Percentiles rank a stretch among this genome's conserved stretches.
These are phyloP conservation scores for Biscutella laevigata DNA, from an alignment of 441 rosid species.

Conservation along the genomic window DNA sequence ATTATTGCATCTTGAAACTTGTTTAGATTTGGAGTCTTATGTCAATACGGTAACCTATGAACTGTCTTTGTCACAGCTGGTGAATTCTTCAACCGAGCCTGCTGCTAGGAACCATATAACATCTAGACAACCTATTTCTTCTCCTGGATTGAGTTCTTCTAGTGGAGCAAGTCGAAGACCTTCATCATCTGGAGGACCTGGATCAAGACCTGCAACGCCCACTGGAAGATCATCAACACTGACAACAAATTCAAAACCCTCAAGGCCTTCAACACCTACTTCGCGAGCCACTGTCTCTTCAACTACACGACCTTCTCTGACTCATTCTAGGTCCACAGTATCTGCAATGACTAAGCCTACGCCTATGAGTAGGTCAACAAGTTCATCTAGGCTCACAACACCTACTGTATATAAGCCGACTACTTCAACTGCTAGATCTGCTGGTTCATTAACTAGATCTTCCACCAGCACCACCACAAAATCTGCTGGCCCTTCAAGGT, in stretches of 20 bases:
- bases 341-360: conserved; percentile 29
- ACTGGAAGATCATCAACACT: conserved; percentile 56
- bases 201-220: conserved; percentile 86
- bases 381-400: conserved; percentile 29
- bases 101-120: conserved; percentile 48
- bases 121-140: conserved; percentile 53
- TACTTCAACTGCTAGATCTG: conserved; percentile 25
- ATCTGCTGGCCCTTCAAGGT: conserved; percentile 50
- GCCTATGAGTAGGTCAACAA: conserved; percentile 32
- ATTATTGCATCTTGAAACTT: neutral
- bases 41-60: conserved; percentile 9
- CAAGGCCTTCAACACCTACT: conserved; percentile 83
- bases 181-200: conserved; percentile 88
- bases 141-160: conserved; percentile 63
- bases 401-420: conserved; percentile 35
- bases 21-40: conserved; percentile 1
- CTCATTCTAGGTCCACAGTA: conserved; percentile 33
- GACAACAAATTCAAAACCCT: conserved; percentile 47
- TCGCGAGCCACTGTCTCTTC: conserved; percentile 59
- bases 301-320: conserved; percentile 34
- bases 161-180: conserved; percentile 60
- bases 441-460: conserved; percentile 28
- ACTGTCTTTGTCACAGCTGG: conserved; percentile 42
- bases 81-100: conserved; percentile 53
- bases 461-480: conserved; percentile 28